Evolutionary conservation across 306 rosid species (phyloP), one percentile per base, ranked within the genome.

Genomic region (Quercus aquifolioides): DNA sequence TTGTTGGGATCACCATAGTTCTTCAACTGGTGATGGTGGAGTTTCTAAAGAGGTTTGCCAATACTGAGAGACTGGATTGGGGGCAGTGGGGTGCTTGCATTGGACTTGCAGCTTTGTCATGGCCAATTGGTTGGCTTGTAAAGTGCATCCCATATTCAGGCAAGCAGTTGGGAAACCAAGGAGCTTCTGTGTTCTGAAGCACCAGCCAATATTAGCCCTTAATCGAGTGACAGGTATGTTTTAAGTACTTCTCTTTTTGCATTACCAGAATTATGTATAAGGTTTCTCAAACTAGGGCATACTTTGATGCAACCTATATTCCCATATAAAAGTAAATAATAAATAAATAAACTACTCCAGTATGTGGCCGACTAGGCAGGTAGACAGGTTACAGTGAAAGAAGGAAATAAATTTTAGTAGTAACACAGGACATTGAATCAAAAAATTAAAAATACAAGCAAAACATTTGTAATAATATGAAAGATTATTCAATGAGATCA

Each of bases 101-200:
- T 35, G 83, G 74, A 65, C 68, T 80, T 65, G 78, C 83, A 9
- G 83, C 83, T 51, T 73, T 80, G 74, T 74, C 83, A 17, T 80
- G 83, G 83, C 79, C 83, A 64, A 80, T 80, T 23, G 83, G 79
- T 59, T 80, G 79, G 83, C 10, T 80, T 4, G 69, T 71, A 19
- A 80, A 80, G 74, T 65, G 71, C 38, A 63, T 74, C 20, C 78
- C 74, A 6, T 60, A 65, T 80, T 74, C 69, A 69, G 10, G 20
- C 25, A 12, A 33, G 52, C 9, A 31, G 28, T 57, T 12, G 31
- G 25, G 5, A 25, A 30, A 15, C 8, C 2, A 43, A 49, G 4
- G 17, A 49, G 19, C 51, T 46, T 73, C 6, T 49, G 3, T 2
- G 14, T 46, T 17, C 7, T 2, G 41, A 19, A 33, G 33, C 52